Percentiles rank a stretch among this genome's conserved stretches.
phyloP scores from a whole-genome alignment of 2,329 filamentous ascomycete species.

The Aspergillus aculeatinus region DNA sequence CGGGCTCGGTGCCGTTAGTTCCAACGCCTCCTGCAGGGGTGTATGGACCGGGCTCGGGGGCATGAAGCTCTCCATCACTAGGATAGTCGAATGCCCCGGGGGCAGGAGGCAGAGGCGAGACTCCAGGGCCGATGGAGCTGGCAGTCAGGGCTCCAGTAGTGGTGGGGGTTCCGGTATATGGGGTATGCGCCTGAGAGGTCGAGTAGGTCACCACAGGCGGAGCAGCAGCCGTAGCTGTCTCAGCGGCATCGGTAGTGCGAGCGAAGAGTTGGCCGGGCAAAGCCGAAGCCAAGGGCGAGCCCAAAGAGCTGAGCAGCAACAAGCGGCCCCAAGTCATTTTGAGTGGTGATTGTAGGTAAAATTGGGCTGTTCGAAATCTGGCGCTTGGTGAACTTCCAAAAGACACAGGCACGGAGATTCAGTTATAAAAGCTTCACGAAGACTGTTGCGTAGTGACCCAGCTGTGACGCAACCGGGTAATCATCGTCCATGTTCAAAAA shows the following conservation, averaged over 20 bases:
- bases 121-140: constrained; percentile 51
- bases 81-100: constrained; percentile 68
- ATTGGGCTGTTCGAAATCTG: not conserved
- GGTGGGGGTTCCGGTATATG: constrained; percentile 65
- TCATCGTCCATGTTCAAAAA: not conserved
- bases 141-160: constrained; percentile 67
- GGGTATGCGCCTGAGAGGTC: constrained; percentile 53
- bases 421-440: not conserved
- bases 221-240: not conserved
- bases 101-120: constrained; percentile 59
- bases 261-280: not conserved
- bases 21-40: constrained; percentile 70
- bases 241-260: not conserved
- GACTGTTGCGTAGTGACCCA: not conserved
- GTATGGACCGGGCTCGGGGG: constrained; percentile 69
- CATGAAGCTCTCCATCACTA: constrained; percentile 66
- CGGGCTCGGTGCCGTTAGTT: constrained; percentile 72
- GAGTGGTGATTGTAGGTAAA: not conserved
- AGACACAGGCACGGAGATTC: not conserved
- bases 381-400: not conserved
- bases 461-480: constrained; percentile 4
- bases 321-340: not conserved
- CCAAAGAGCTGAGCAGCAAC: not conserved
- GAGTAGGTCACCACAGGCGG: constrained; percentile 6
- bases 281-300: constrained; percentile 3